phyloP scores from a whole-genome alignment of 2,329 filamentous ascomycete species.

The Pestalotiopsis sp. region DNA sequence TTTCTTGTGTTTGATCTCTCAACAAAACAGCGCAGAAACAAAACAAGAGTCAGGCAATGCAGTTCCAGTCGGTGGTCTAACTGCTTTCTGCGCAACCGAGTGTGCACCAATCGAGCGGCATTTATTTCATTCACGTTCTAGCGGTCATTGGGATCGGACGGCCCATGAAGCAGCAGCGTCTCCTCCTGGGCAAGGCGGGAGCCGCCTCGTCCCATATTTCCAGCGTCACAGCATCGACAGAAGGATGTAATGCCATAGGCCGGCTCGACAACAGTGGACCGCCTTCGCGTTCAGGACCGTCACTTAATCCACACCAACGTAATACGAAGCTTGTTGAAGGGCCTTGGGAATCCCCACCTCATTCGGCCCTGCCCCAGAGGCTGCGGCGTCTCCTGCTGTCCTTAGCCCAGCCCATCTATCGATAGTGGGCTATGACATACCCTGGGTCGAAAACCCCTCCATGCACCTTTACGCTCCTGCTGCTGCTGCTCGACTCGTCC shows the following conservation, averaged over 20 bases:
- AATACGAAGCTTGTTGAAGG: slow-evolving; percentile 6
- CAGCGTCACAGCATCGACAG: neutral
- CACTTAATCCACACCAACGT: slow-evolving; percentile 7
- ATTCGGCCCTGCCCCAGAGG: slow-evolving; percentile 11
- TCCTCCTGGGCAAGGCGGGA: neutral
- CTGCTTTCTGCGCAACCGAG: neutral
- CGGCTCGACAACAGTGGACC: slow-evolving; percentile 3
- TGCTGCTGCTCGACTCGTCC: neutral
- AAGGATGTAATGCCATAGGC: neutral
- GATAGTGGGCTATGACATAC: slow-evolving; percentile 11
- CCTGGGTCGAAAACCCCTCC: slow-evolving; percentile 10
- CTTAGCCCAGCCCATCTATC: slow-evolving; percentile 5
- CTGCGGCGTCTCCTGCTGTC: slow-evolving; percentile 2
- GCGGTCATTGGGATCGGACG: neutral
- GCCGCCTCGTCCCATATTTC: slow-evolving; percentile 3
- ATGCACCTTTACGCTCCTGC: neutral
- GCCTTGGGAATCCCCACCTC: slow-evolving; percentile 7
- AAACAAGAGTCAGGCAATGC: neutral
- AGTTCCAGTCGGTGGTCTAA: neutral
- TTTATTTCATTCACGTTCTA: slow-evolving; percentile 3
- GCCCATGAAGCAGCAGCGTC: neutral
- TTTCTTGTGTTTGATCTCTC: neutral
- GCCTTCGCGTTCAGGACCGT: neutral
- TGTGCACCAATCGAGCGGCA: slow-evolving; percentile 1
- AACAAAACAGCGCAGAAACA: neutral